Percentiles rank a stretch among this genome's conserved stretches.
Conservation (phyloP, 805 yeast genomes). For the Monosporozyma siamensis region DNA sequence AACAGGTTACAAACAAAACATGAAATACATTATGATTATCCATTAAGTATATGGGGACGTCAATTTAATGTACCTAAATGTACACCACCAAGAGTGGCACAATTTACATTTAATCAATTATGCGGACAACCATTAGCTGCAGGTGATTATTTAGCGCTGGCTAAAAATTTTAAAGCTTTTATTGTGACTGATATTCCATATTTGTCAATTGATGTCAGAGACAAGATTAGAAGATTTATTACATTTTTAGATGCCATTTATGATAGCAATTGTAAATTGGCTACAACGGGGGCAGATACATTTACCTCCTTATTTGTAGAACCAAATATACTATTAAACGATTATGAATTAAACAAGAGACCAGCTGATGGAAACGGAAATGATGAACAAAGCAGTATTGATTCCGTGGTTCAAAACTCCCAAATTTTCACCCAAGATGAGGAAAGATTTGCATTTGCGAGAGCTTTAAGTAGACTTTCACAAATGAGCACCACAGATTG, state of each 20-base stretch:
- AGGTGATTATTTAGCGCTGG: slow-evolving; percentile 84
- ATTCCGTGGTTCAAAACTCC: slow-evolving; percentile 38
- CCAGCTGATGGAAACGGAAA: background rate
- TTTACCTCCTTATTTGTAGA: slow-evolving; percentile 82
- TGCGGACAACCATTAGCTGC: slow-evolving; percentile 88
- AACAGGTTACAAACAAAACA: background rate
- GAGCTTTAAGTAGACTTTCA: slow-evolving; percentile 82
- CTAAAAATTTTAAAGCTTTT: slow-evolving; percentile 63
- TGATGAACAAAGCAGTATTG: background rate
- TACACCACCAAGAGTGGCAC: slow-evolving; percentile 75
- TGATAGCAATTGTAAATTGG: slow-evolving; percentile 79
- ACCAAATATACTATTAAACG: slow-evolving; percentile 45
- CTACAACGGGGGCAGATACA: slow-evolving; percentile 82
- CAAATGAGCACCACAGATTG: slow-evolving; percentile 94
- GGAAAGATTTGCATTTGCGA: slow-evolving; percentile 92
- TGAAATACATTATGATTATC: slow-evolving; percentile 12
- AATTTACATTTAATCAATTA: slow-evolving; percentile 74
- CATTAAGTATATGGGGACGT: slow-evolving; percentile 80
- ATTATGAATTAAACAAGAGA: slow-evolving; percentile 25
- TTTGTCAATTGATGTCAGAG: slow-evolving; percentile 66
- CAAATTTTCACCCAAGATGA: slow-evolving; percentile 83
- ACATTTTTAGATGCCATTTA: slow-evolving; percentile 94
- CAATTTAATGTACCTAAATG: slow-evolving; percentile 64
- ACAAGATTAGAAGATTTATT: slow-evolving; percentile 81
- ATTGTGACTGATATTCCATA: slow-evolving; percentile 92